These are phyloP conservation scores for Miscanthus lutarioriparius DNA, from an alignment of 176 grass and related monocot genomes.

Conservation along the genomic window DNA sequence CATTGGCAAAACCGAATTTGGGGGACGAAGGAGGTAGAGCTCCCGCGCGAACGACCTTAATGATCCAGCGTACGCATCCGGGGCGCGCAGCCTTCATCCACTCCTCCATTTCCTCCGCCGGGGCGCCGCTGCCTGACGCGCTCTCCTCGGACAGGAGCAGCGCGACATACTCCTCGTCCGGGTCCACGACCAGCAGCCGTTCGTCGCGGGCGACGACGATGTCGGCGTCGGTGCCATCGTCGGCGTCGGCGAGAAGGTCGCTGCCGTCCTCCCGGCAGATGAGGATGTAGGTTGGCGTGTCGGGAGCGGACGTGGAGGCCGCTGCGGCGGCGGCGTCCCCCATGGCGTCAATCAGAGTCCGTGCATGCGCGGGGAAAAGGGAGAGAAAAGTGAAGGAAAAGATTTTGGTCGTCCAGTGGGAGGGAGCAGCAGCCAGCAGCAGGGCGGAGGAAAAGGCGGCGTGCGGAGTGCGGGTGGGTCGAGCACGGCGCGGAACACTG, in stretches of 20 bases:
- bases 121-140: not conserved
- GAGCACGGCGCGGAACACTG: conserved; percentile 7
- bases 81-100: conserved; percentile 55
- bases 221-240: conserved; percentile 3
- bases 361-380: conserved; percentile 24
- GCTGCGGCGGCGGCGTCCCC: conserved; percentile 29
- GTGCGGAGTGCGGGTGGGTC: conserved; percentile 22
- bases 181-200: conserved; percentile 33
- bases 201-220: conserved; percentile 27
- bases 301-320: conserved; percentile 18
- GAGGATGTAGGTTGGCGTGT: conserved; percentile 59
- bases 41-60: conserved; percentile 44
- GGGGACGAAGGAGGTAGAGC: not conserved
- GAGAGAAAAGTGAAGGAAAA: conserved; percentile 4
- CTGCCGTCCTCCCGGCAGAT: conserved; percentile 65
- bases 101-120: conserved; percentile 25
- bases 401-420: not conserved
- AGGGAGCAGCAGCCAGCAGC: not conserved
- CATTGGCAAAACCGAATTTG: not conserved
- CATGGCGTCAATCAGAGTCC: conserved; percentile 38
- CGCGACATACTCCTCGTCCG: conserved; percentile 61
- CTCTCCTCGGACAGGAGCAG: conserved; percentile 71
- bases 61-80: conserved; percentile 66
- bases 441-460: conserved; percentile 27
- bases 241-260: conserved; percentile 40